phyloP scores from a whole-genome alignment of 192 early-diverging fungal genomes.

The Rhizophagus clarus region DNA sequence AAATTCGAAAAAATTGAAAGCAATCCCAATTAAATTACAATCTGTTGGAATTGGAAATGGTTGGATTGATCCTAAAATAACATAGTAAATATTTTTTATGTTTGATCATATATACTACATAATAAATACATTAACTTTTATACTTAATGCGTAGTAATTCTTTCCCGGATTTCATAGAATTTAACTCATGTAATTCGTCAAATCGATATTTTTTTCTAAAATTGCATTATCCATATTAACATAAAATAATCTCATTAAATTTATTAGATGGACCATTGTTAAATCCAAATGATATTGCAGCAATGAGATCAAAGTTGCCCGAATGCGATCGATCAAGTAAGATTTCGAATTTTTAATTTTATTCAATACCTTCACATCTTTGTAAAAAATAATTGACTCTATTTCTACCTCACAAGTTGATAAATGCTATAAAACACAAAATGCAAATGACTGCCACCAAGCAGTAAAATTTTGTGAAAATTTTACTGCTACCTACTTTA shows the following conservation, averaged over 20 bases:
- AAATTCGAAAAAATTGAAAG: neutral
- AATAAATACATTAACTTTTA: neutral
- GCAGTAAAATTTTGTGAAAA: slow-evolving; percentile 43
- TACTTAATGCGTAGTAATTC: slow-evolving; percentile 33
- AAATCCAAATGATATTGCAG: slow-evolving; percentile 57
- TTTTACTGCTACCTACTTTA: neutral
- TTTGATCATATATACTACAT: too few species aligned
- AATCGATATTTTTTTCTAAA: too few species aligned
- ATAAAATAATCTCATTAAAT: too few species aligned
- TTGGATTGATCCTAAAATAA: slow-evolving; percentile 48
- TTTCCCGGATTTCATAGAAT: slow-evolving; percentile 30
- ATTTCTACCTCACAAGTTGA: neutral
- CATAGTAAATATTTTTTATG: slow-evolving; percentile 42
- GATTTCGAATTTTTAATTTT: neutral
- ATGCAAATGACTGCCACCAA: slow-evolving; percentile 20
- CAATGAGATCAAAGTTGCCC: slow-evolving; percentile 36
- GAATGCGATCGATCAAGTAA: neutral
- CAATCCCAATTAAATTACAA: slow-evolving; percentile 42
- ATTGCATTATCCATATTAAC: slow-evolving; percentile 7
- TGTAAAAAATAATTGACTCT: neutral
- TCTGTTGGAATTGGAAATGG: slow-evolving; percentile 62
- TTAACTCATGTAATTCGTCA: slow-evolving; percentile 42
- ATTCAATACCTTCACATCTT: neutral
- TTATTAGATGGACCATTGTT: slow-evolving; percentile 40
- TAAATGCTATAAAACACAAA: slow-evolving; percentile 2